Base-by-base conservation (phyloP, 805 yeast genomes). In the Lachancea kluyveri region DNA sequence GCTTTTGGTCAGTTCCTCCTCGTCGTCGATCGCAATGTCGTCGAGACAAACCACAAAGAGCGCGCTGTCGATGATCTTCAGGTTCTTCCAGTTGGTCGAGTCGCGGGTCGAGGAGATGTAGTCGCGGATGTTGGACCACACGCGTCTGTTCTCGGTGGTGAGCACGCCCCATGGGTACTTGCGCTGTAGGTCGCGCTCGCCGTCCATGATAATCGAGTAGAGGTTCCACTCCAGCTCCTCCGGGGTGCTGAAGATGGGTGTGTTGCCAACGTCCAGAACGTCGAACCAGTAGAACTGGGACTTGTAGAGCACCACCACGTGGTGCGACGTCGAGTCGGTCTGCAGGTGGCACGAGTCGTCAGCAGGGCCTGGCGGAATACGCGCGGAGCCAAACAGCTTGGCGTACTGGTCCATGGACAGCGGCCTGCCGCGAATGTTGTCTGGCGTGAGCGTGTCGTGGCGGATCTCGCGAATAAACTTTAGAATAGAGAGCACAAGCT, bases 261-360 rank as follows among this genome's bases (percentile, higher is more conserved):
- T 78, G 52, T 82, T 75, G 41, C 76, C 62, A 29, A 68, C 67
- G 57, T 86, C 94, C 46, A 87, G 63, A 2, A 87, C 96, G 52
- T 87, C 95, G 54, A 87, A 87, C 95, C 96, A 87, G 60, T 87
- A 87, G 57, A 86, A 84, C 57, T 87, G 95, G 2, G 94, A 82
- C 49, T 82, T 78, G 40, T 85, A 77, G 54, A 85, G 62, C 10
- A 87, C 88, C 7, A 86, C 79, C 21, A 87, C 75, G 56, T 87
- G 96, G 48, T 77, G 81, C 2, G 92, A 77, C 7, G 75, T 65
- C 6, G 68, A 53, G 56, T 84, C 95, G 1, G 84, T 72, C 57
- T 86, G 95, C 77, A 87, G 76, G 35, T 82, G 74, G 57, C 96
- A 87, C 1, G 60, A 50, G 13, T 41, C 35, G 24, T 46, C 50